Evolutionary conservation across 306 rosid species (phyloP).

Genomic region (Pterocarpus santalinus): DNA sequence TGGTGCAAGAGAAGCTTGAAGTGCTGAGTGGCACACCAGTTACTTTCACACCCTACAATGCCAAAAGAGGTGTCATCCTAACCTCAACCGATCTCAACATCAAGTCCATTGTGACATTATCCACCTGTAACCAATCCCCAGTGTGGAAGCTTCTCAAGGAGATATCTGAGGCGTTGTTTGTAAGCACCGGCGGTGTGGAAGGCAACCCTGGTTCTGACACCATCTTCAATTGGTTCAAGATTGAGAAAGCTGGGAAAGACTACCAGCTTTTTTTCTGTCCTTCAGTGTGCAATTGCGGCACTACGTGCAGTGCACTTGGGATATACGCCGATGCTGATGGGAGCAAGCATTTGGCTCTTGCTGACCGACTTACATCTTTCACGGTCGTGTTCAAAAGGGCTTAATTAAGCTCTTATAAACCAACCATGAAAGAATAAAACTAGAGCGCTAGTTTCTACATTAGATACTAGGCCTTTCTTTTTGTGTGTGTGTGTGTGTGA

Average conservation of each 20-base stretch:
- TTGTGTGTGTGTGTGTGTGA: no score
- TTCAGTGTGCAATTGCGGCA: conserved; percentile 60
- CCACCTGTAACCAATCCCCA: conserved; percentile 44
- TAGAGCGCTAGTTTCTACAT: no score
- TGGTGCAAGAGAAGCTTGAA: conserved; percentile 59
- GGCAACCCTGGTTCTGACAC: conserved; percentile 63
- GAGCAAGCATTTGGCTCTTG: conserved; percentile 48
- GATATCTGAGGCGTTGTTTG: conserved; percentile 52
- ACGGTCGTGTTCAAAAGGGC: conserved; percentile 43
- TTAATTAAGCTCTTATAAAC: no score
- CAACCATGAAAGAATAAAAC: no score
- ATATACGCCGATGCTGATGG: conserved; percentile 37
- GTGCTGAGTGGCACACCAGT: conserved; percentile 50
- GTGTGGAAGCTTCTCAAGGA: conserved; percentile 64
- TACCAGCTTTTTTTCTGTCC: conserved; percentile 73
- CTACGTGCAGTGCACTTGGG: conserved; percentile 58
- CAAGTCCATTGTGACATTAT: conserved; percentile 39
- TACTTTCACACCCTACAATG: conserved; percentile 52
- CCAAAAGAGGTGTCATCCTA: conserved; percentile 41
- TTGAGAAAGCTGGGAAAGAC: conserved; percentile 57
- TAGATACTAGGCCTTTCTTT: no score
- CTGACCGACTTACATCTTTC: conserved; percentile 48
- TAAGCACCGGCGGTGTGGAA: conserved; percentile 57
- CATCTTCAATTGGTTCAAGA: conserved; percentile 66
- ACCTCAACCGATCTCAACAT: conserved; percentile 68